These are phyloP conservation scores for Boletus sensibilis DNA, from an alignment of 768 basidiomycete genomes.

Conservation along the genomic window DNA sequence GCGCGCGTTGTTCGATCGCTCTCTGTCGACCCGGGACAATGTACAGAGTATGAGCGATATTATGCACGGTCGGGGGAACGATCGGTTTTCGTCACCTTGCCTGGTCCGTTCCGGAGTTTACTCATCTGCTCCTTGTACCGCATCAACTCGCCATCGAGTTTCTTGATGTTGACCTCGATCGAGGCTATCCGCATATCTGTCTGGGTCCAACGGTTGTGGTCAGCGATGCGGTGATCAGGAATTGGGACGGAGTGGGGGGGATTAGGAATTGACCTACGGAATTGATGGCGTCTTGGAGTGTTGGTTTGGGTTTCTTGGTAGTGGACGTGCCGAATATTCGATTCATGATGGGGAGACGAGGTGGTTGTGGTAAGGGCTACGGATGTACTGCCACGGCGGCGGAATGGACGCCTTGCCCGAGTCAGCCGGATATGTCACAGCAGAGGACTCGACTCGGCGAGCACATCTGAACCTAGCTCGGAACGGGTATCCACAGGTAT, in stretches of 20 bases:
- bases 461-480: too few relatives aligned
- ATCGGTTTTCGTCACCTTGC: constrained; percentile 67
- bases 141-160: constrained; percentile 89
- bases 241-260: neutral
- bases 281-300: constrained; percentile 89
- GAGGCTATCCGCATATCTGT: constrained; percentile 84
- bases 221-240: neutral
- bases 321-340: constrained; percentile 77
- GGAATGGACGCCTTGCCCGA: neutral
- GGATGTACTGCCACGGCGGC: neutral
- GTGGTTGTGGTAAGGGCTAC: neutral
- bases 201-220: constrained; percentile 38
- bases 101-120: constrained; percentile 89
- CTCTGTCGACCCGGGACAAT: constrained; percentile 42
- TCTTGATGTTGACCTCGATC: constrained; percentile 95
- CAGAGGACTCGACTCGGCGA: too few relatives aligned
- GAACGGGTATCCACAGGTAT: too few relatives aligned
- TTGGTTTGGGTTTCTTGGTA: constrained; percentile 80
- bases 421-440: neutral
- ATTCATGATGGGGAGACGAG: constrained; percentile 54
- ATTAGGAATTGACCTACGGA: constrained; percentile 51
- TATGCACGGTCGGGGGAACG: too few relatives aligned
- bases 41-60: too few relatives aligned
- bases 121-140: constrained; percentile 96
- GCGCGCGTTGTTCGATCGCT: constrained; percentile 92